Conservation (phyloP, 176 grass and related monocot genomes). For the Zoysia pacifica region DNA sequence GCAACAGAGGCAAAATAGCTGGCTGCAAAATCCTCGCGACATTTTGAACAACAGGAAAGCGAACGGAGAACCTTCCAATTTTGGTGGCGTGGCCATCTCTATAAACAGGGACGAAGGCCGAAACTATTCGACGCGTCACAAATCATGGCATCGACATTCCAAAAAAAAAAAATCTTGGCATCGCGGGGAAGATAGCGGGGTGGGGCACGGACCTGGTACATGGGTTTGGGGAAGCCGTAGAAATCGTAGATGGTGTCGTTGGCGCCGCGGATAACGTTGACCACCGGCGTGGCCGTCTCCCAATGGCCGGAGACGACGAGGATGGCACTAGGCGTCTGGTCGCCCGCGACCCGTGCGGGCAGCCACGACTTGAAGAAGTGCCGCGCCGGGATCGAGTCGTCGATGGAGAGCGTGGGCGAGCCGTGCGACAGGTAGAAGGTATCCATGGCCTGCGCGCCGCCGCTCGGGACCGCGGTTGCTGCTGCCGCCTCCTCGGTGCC, state of each 20-base stretch:
- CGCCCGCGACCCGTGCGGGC: constrained; percentile 43
- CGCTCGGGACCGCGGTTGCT: not conserved
- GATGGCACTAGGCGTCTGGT: constrained; percentile 55
- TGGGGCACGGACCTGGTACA: constrained; percentile 61
- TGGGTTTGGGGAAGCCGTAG: constrained; percentile 63
- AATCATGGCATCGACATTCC: too few relatives aligned
- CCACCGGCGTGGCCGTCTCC: constrained; percentile 57
- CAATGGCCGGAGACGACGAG: constrained; percentile 80
- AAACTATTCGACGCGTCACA: too few relatives aligned
- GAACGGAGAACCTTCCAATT: not conserved
- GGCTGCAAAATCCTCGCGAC: not conserved
- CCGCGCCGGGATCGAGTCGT: constrained; percentile 62
- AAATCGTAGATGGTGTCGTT: constrained; percentile 78
- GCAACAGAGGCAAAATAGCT: not conserved
- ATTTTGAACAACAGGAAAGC: not conserved
- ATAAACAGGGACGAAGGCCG: too few relatives aligned
- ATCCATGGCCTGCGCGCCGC: constrained; percentile 44
- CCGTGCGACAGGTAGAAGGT: constrained; percentile 93
- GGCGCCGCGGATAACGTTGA: constrained; percentile 54
- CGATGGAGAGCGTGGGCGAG: constrained; percentile 81
- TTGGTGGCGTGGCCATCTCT: not conserved
- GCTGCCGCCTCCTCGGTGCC: not conserved
- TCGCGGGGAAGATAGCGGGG: not conserved
- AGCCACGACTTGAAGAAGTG: constrained; percentile 77
- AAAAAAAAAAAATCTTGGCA: not conserved